Conservation (phyloP, 768 basidiomycete genomes). For the Suillus plorans region DNA sequence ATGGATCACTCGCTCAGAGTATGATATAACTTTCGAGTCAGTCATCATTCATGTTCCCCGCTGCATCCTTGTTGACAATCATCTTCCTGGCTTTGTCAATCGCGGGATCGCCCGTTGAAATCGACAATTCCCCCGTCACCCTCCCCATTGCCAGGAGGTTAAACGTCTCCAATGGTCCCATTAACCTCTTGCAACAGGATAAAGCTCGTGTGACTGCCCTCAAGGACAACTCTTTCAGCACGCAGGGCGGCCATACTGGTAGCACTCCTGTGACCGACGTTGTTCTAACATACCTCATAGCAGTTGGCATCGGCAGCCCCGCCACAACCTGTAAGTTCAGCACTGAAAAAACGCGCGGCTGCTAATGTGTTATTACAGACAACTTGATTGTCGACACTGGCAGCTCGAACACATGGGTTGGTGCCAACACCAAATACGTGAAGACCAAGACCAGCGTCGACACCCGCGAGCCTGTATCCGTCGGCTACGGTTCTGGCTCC, state of each 20-base stretch:
- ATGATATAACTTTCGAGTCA: not conserved
- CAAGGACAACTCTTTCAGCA: not conserved
- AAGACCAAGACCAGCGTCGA: slow-evolving; percentile 47
- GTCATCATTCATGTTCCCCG: slow-evolving; percentile 41
- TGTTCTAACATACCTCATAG: slow-evolving; percentile 31
- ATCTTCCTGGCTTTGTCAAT: slow-evolving; percentile 47
- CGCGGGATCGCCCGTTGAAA: slow-evolving; percentile 40
- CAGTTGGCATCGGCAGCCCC: slow-evolving; percentile 55
- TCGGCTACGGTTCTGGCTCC: slow-evolving; percentile 60
- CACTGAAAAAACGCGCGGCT: not conserved
- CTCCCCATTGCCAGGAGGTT: slow-evolving; percentile 52
- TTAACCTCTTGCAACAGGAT: slow-evolving; percentile 51
- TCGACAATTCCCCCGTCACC: slow-evolving; percentile 41
- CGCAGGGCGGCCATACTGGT: slow-evolving; percentile 15
- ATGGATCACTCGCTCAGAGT: not conserved
- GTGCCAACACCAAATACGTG: slow-evolving; percentile 48
- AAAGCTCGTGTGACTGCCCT: slow-evolving; percentile 42
- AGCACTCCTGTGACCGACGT: slow-evolving; percentile 42
- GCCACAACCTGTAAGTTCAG: slow-evolving; percentile 45
- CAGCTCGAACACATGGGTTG: slow-evolving; percentile 76
- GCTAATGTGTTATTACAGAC: slow-evolving; percentile 34
- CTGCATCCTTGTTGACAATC: slow-evolving; percentile 41
- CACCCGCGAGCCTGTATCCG: slow-evolving; percentile 47
- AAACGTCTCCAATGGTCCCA: slow-evolving; percentile 45
- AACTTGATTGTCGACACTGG: slow-evolving; percentile 56